Evolutionary conservation across 1,284 basidiomycete species (phyloP), one percentile per base, ranked within the genome.

Genomic region (Psilocybe mexicana): DNA sequence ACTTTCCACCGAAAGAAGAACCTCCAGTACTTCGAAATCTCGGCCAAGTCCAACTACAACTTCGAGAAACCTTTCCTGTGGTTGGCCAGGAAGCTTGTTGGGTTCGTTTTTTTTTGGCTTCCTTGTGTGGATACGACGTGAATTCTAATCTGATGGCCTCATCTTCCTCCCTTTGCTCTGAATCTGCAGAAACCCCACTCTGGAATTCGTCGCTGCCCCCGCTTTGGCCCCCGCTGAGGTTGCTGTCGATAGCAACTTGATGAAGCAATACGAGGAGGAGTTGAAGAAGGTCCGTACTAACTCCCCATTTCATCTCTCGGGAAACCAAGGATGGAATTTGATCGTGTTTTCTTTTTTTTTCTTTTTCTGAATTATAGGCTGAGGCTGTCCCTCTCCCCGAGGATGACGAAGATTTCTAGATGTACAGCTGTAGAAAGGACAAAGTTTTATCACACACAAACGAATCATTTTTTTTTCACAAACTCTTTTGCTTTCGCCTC

Each of bases 1-100:
- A 99, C 97, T 58, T 99, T 99, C 92, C 97, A 99, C 85, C 87
- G 97, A 74, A 99, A 99, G 92, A 99, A 99, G 87, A 98, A 97
- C 81, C 86, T 99, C 60, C 97, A 99, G 76, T 99, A 99, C 85
- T 99, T 96, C 74, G 97, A 99, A 74, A 99, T 99, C 71, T 98
- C 96, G 4, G 97, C 97, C 64, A 99, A 99, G 80, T 98, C 94
- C 54, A 99, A 99, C 86, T 99, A 99, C 81, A 99, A 99, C 85
- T 99, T 99, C 73, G 97, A 99, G 81, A 98, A 99, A 79, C 97
- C 97, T 51, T 99, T 99, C 94, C 86, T 99, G 64, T 99, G 97
- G 97, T 85, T 99, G 72, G 96, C 94, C 55, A 88, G 96, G 79
- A 99, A 99, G 83, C 84, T 99, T 62, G 94, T 96, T 67, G 97